phyloP scores from a whole-genome alignment of 805 yeast genomes.

The Metschnikowia proteae region DNA sequence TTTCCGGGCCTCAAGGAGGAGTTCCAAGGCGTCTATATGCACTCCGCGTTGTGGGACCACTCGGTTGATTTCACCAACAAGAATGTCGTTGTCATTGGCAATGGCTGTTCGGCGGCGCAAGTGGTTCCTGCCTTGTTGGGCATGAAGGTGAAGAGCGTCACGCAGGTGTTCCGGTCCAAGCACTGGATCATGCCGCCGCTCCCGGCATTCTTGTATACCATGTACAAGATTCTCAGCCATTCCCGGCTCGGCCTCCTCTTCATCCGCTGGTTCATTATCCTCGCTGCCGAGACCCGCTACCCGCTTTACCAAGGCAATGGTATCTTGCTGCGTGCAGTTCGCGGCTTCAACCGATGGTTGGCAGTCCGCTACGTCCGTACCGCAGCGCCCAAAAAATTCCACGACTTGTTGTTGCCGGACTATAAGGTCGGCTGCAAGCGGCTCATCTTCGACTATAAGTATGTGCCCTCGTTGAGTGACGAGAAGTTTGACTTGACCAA shows the following conservation, averaged over 20 bases:
- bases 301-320: slow-evolving; percentile 36
- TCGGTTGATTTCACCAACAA: slow-evolving; percentile 30
- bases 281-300: slow-evolving; percentile 31
- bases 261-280: slow-evolving; percentile 26
- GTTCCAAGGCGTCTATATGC: slow-evolving; percentile 38
- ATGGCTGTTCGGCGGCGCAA: slow-evolving; percentile 43
- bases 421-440: slow-evolving; percentile 42
- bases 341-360: slow-evolving; percentile 22
- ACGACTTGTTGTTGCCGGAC: slow-evolving; percentile 32
- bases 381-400: slow-evolving; percentile 31
- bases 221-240: slow-evolving; percentile 25
- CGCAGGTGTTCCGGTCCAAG: slow-evolving; percentile 34
- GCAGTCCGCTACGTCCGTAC: slow-evolving; percentile 25
- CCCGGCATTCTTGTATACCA: slow-evolving; percentile 20
- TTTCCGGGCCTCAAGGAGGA: slow-evolving; percentile 31
- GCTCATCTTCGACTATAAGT: slow-evolving; percentile 35
- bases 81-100: slow-evolving; percentile 38
- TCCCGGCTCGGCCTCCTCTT: slow-evolving; percentile 27
- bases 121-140: slow-evolving; percentile 36
- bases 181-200: slow-evolving; percentile 40
- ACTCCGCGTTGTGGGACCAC: slow-evolving; percentile 39
- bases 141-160: slow-evolving; percentile 23
- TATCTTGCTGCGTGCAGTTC: slow-evolving; percentile 22
- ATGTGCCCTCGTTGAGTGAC: slow-evolving; percentile 32
- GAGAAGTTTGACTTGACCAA: slow-evolving; percentile 26